phyloP scores from a whole-genome alignment of 2,329 filamentous ascomycete species.

The Stylonectria norvegica region DNA sequence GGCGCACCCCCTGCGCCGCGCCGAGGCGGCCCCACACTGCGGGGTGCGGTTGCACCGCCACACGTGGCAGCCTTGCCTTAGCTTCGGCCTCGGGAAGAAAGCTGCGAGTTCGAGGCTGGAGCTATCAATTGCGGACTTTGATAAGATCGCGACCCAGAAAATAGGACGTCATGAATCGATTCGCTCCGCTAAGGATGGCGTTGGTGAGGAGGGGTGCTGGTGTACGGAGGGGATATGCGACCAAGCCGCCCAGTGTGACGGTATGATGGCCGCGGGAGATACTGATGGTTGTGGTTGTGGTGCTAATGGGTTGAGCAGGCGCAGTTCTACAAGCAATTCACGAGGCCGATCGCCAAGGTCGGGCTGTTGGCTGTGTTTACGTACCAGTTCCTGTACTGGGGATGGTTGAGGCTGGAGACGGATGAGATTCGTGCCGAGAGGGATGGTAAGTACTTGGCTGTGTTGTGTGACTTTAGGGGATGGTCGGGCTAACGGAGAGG shows the following conservation, averaged over 20 bases:
- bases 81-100: no score
- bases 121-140: no score
- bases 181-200: no score
- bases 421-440: constrained; percentile 63
- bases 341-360: constrained; percentile 69
- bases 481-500: constrained; percentile 10
- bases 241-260: constrained; percentile 25
- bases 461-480: not conserved
- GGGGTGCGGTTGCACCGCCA: not conserved
- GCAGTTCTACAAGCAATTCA: constrained; percentile 72
- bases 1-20: not conserved
- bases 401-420: constrained; percentile 70
- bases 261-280: constrained; percentile 13
- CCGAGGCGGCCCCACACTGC: not conserved
- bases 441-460: constrained; percentile 44
- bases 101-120: no score
- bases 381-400: constrained; percentile 74
- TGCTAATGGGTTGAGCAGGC: constrained; percentile 37
- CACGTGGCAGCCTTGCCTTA: not conserved
- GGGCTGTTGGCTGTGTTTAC: constrained; percentile 72
- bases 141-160: no score
- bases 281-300: not conserved
- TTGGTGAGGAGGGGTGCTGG: no score
- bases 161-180: no score
- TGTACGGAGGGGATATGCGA: constrained; percentile 28